Evolutionary conservation across 2,329 filamentous ascomycete genomes (phyloP).

Genomic region (Botryosphaeria dothidea): DNA sequence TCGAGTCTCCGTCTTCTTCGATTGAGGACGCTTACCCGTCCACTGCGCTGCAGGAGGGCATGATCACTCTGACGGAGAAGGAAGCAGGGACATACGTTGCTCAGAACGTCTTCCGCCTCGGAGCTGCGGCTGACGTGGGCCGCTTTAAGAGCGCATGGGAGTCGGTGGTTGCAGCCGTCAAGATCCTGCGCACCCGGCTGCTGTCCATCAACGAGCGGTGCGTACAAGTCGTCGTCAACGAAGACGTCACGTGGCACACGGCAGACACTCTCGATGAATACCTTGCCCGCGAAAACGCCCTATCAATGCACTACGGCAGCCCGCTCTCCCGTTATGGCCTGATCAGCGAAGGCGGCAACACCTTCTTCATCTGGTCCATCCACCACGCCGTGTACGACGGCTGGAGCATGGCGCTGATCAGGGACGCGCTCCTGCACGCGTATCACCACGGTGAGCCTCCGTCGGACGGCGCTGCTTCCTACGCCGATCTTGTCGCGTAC

Average conservation of each 20-base stretch:
- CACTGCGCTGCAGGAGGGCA: slow-evolving; percentile 56
- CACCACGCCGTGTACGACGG: slow-evolving; percentile 43
- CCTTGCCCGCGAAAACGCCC: neutral
- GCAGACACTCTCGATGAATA: neutral
- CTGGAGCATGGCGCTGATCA: slow-evolving; percentile 1
- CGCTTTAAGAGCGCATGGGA: slow-evolving; percentile 51
- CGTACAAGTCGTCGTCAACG: slow-evolving; percentile 33
- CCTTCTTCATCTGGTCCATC: slow-evolving; percentile 33
- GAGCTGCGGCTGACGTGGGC: slow-evolving; percentile 25
- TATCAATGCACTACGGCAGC: neutral
- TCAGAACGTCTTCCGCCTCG: slow-evolving; percentile 12
- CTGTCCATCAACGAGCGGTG: slow-evolving; percentile 35
- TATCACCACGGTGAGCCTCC: neutral
- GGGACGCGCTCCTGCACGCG: neutral
- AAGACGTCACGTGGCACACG: slow-evolving; percentile 17
- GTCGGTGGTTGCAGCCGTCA: slow-evolving; percentile 42
- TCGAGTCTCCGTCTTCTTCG: slow-evolving; percentile 15
- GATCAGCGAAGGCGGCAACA: neutral
- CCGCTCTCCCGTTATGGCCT: neutral
- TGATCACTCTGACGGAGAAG: slow-evolving; percentile 56
- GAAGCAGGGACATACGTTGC: slow-evolving; percentile 55
- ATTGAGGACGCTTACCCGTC: slow-evolving; percentile 57
- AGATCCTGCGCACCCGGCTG: slow-evolving; percentile 50
- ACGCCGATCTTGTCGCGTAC: slow-evolving; percentile 35
- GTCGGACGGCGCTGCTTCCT: slow-evolving; percentile 21